Percentiles rank a stretch among this genome's conserved stretches.
Evolutionary conservation across 2,329 filamentous ascomycete species (phyloP).

Genomic region (Cucurbitaria berberidis): DNA sequence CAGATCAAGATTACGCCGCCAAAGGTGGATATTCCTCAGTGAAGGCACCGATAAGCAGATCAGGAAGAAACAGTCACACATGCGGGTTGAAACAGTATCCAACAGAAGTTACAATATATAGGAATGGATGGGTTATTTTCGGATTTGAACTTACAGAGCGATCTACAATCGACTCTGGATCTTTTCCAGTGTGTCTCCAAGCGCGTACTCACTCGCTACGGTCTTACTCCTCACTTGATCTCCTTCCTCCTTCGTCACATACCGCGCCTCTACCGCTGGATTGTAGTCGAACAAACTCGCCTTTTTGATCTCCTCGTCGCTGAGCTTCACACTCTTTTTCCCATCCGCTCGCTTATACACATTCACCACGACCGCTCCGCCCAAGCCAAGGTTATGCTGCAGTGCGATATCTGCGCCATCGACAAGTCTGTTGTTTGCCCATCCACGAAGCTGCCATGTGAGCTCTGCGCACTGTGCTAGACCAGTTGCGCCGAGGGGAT

Average conservation of each 20-base stretch:
- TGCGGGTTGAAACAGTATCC: too few species aligned
- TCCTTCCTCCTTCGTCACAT: conserved; percentile 78
- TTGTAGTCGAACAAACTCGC: conserved; percentile 81
- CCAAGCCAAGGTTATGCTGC: conserved; percentile 91
- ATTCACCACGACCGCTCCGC: conserved; percentile 86
- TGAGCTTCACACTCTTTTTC: conserved; percentile 64
- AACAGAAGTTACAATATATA: not conserved
- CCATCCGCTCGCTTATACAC: conserved; percentile 88
- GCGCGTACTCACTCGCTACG: conserved; percentile 69
- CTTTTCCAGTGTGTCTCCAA: conserved; percentile 75
- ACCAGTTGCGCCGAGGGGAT: conserved; percentile 89
- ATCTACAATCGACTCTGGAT: conserved; percentile 69
- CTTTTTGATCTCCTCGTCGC: conserved; percentile 68
- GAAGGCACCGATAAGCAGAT: not conserved
- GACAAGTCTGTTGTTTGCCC: conserved; percentile 86
- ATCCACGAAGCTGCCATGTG: conserved; percentile 92
- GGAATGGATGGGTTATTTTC: not conserved
- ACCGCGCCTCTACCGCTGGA: conserved; percentile 85
- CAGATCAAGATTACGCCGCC: not conserved
- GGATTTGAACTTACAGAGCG: not conserved
- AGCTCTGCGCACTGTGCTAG: conserved; percentile 93
- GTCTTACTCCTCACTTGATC: conserved; percentile 74
- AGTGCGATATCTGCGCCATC: conserved; percentile 72
- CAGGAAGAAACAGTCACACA: not conserved
- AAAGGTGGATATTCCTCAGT: not conserved